Conservation (phyloP, 176 grass and related monocot genomes). For the Bonia amplexicaulis region DNA sequence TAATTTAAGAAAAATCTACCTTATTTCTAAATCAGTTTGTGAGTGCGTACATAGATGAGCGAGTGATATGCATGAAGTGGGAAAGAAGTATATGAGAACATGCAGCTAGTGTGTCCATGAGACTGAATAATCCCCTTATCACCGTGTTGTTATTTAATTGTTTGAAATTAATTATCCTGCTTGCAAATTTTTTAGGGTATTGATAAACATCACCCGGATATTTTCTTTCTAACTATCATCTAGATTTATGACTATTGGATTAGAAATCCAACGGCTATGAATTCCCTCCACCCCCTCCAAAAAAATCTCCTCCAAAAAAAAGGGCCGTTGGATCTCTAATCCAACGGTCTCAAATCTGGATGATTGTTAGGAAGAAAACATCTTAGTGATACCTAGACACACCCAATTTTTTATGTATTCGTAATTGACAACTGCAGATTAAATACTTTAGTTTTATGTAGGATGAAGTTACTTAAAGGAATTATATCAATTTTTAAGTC, state of each 20-base stretch:
- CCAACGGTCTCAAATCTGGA: too few species aligned
- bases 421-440: not conserved
- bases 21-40: slow-evolving; percentile 14
- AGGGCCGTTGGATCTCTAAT: too few species aligned
- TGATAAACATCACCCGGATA: too few species aligned
- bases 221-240: too few species aligned
- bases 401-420: not conserved
- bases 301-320: too few species aligned
- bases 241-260: too few species aligned
- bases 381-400: too few species aligned
- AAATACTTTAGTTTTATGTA: not conserved
- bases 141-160: not conserved
- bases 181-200: not conserved
- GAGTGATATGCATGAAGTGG: slow-evolving; percentile 6
- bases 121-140: not conserved
- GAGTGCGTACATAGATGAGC: slow-evolving; percentile 24
- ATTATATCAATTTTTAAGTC: not conserved
- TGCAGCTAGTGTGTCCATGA: not conserved
- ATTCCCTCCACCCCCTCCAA: too few species aligned
- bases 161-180: not conserved
- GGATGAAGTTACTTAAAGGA: not conserved
- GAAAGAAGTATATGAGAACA: not conserved
- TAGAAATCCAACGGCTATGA: too few species aligned
- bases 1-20: slow-evolving; percentile 3
- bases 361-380: too few species aligned